Base-by-base conservation (phyloP, 179 eudicot species). In the Nepenthes alata region DNA sequence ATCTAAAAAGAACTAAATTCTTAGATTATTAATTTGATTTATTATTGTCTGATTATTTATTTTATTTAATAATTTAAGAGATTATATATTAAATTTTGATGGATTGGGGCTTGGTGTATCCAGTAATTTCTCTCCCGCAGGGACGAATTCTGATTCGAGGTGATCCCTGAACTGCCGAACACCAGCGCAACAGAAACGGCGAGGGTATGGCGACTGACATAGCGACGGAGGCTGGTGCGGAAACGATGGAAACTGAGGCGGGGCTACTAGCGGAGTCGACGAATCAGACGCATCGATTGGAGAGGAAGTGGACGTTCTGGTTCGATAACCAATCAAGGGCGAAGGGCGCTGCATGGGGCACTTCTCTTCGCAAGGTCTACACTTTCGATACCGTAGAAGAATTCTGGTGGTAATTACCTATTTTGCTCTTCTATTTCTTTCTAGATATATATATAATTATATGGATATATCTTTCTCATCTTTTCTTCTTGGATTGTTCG, bases 221-320 rank as follows among this genome's bases (percentile, higher is more conserved):
- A 15, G 16, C 49, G 16, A 76, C 74, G 79, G 73, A 80, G 53
- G 60, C 54, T 15, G 83, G 75, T 48, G 73, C 62, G 7, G 65
- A 81, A 44, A 71, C 60, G 54, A 82, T 67, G 25, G 70, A 47
- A 55, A 73, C 10, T 12, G 81, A 65, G 58, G 68, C 44, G 72
- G 74, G 35, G 66, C 69, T 60, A 13, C 59, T 51, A 4, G 53
- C 54, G 7, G 60, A 59, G 14, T 13, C 64, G 25, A 11, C 70
- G 53, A 80, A 88, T 62, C 78, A 74, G 63, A 65, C 89, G 11
- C 95, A 91, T 67, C 79, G 64, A 49, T 62, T 93, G 65, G 95
- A 89, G 73, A 83, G 95, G 60, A 79, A 76, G 68, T 93, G 98
- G 98, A 63, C 97, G n/a, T 93, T 93, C 68, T 93, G 98, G 98